phyloP scores from a whole-genome alignment of 192 early-diverging fungal species.

The Coemansia asiatica region DNA sequence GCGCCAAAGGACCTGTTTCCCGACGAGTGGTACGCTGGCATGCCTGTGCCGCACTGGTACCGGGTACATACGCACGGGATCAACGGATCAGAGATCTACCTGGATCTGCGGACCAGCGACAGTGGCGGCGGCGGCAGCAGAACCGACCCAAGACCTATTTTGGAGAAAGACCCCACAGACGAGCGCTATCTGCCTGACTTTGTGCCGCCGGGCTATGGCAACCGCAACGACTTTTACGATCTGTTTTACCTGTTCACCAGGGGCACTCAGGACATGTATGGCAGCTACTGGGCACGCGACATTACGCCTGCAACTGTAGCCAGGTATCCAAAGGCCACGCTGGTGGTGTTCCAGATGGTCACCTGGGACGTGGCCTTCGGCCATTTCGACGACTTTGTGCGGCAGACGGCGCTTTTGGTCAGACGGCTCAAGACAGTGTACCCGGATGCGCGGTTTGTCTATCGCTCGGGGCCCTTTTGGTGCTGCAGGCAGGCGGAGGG shows the following conservation, averaged over 20 bases:
- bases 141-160: constrained; percentile 22
- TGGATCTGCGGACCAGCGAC: constrained; percentile 9
- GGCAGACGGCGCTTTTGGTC: constrained; percentile 13
- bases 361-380: constrained; percentile 46
- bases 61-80: constrained; percentile 25
- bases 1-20: constrained; percentile 44
- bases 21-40: constrained; percentile 32
- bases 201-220: constrained; percentile 28
- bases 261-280: constrained; percentile 40
- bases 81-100: constrained; percentile 14
- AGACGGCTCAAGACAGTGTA: constrained; percentile 25
- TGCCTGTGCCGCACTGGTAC: constrained; percentile 43
- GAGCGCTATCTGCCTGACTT: constrained; percentile 13
- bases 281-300: constrained; percentile 45
- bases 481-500: constrained; percentile 35
- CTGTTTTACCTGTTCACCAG: constrained; percentile 44
- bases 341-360: constrained; percentile 38
- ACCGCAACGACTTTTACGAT: constrained; percentile 34
- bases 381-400: constrained; percentile 7
- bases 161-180: constrained; percentile 19
- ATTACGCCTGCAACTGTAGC: constrained; percentile 8
- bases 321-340: constrained; percentile 6
- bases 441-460: constrained; percentile 29
- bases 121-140: neutral
- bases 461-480: constrained; percentile 41